Evolutionary conservation across 805 yeast species (phyloP), one percentile per base, ranked within the genome.

Genomic region (Wickerhamiella siamensis): DNA sequence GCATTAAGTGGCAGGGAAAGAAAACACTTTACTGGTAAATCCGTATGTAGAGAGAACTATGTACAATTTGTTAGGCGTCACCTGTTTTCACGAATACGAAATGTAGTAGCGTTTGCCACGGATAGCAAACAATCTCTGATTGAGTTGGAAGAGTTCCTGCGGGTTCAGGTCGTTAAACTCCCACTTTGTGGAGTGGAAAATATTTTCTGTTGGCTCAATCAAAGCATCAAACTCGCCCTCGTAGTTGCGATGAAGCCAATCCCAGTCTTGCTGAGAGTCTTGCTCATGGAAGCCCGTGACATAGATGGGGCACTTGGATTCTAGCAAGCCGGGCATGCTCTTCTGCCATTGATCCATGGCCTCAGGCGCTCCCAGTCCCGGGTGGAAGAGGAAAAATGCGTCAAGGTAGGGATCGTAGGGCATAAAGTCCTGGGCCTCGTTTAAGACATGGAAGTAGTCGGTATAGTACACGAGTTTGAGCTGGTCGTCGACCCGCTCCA

Each of bases 381-480:
- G 97, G 60, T 88, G 97, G 80, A 88, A 91, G 41, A 83, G 69
- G 72, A 84, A 86, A 63, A 91, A 91, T 21, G 76, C 75, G 59
- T 91, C 98, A 58, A 83, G 71, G 61, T 88, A 91, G 36, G 99
- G 98, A 60, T 91, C 98, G 60, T 87, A 91, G 4, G 98, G 98
- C 77, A 84, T 83, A 60, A 91, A 83, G 63, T 88, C 96, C 54
- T 87, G 91, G 38, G 83, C 78, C 54, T 86, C 86, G 62, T 91
- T 94, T 47, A 81, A 69, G 32, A 81, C 88, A 57, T 86, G 84
- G 75, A 91, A 91, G 61, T 79, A 87, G 53, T 83, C 81, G 1
- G 97, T 84, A 62, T 87, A 94, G 63, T 80, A 79, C 44, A 79
- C 73, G 51, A 87, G 70, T 21, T 81, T 68, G 53, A 91, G 60